These are phyloP conservation scores for Tremella yokohamensis DNA, from an alignment of 768 basidiomycete genomes.

Conservation along the genomic window DNA sequence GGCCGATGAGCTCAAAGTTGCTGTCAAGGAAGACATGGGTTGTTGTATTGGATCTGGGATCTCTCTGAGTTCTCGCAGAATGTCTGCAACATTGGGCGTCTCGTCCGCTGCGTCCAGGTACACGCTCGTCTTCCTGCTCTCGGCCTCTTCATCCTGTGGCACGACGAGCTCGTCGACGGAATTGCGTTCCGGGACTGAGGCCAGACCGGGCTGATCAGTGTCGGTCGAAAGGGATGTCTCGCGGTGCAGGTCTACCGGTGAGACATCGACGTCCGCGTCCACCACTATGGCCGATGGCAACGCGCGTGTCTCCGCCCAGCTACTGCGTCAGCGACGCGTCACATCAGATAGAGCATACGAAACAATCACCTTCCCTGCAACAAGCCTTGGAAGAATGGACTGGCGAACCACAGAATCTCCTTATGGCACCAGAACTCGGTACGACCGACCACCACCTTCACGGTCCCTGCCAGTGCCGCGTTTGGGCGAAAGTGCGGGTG, in stretches of 20 bases:
- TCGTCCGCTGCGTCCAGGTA: conserved; percentile 33
- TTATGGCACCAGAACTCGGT: conserved; percentile 93
- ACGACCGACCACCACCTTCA: conserved; percentile 83
- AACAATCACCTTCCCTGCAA: conserved; percentile 61
- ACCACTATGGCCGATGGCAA: too few relatives aligned
- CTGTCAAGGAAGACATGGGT: neutral
- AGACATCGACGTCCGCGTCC: too few relatives aligned
- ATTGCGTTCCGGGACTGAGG: neutral
- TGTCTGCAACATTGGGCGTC: conserved; percentile 25
- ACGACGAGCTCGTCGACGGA: neutral
- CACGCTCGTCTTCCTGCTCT: conserved; percentile 11
- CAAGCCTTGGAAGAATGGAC: conserved; percentile 91
- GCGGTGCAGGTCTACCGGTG: conserved; percentile 11
- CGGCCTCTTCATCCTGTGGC: conserved; percentile 12
- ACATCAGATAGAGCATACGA: conserved; percentile 2
- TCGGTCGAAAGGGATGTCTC: conserved; percentile 21
- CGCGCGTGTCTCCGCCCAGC: conserved; percentile 74
- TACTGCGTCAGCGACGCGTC: conserved; percentile 27
- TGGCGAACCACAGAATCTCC: conserved; percentile 84
- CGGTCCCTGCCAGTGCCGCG: conserved; percentile 71
- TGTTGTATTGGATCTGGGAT: conserved; percentile 16
- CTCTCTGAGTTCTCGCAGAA: conserved; percentile 29
- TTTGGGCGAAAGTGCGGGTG: conserved; percentile 72
- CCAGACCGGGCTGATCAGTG: conserved; percentile 16
- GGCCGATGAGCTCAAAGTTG: neutral